Evolutionary conservation across 495 filamentous ascomycete species (phyloP).

Genomic region (Extremus antarcticus): DNA sequence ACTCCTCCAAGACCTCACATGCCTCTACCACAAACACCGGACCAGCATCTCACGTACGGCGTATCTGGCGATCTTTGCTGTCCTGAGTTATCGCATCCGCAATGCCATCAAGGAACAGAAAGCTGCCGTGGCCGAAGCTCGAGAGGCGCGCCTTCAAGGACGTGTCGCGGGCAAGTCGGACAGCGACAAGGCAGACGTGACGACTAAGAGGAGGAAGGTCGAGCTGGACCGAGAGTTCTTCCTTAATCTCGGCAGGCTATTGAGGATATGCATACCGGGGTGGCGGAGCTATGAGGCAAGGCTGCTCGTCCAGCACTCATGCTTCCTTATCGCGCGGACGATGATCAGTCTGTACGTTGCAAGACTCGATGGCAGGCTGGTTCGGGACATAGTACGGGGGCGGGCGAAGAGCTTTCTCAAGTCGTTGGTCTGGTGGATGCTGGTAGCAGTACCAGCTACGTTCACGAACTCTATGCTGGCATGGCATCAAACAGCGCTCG

Average conservation of each 20-base stretch:
- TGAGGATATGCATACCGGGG: conserved; percentile 81
- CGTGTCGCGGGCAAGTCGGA: conserved; percentile 33
- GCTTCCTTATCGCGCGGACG: conserved; percentile 73
- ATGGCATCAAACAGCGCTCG: conserved; percentile 91
- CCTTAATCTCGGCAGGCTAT: conserved; percentile 62
- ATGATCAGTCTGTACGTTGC: conserved; percentile 91
- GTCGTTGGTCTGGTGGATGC: conserved; percentile 95
- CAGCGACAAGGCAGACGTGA: conserved; percentile 36
- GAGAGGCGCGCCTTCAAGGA: conserved; percentile 44
- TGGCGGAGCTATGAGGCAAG: conserved; percentile 81
- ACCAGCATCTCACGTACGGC: conserved; percentile 81
- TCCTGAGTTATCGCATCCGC: conserved; percentile 78
- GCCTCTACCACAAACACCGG: conserved; percentile 72
- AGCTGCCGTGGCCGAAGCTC: conserved; percentile 64
- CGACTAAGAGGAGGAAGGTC: conserved; percentile 61
- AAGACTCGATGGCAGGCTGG: conserved; percentile 84
- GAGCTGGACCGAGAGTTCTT: conserved; percentile 96
- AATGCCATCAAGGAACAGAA: conserved; percentile 90
- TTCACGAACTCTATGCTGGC: conserved; percentile 99
- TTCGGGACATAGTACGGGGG: conserved; percentile 81
- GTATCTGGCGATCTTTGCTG: conserved; percentile 83
- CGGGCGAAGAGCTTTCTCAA: conserved; percentile 83
- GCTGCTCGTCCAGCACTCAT: conserved; percentile 71
- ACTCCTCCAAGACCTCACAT: conserved; percentile 60
- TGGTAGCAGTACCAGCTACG: conserved; percentile 91